Conservation (phyloP, 2,329 filamentous ascomycete species). For the Annulohypoxylon truncatum region DNA sequence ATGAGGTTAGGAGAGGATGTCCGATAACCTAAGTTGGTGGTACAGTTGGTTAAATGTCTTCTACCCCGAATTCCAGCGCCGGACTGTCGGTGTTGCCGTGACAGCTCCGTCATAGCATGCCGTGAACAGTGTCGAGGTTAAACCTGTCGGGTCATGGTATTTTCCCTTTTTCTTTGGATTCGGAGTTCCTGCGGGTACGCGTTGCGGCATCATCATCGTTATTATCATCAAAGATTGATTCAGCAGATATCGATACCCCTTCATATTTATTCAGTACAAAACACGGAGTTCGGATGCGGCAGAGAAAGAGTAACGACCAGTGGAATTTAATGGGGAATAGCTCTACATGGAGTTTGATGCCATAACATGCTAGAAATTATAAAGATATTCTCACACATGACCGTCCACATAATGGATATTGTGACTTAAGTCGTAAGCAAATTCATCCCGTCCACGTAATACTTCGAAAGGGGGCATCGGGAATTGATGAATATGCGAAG, state of each 20-base stretch:
- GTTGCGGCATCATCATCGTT: not conserved
- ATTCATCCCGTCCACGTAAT: not conserved
- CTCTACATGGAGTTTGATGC: slow-evolving; percentile 1
- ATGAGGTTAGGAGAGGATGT: not conserved
- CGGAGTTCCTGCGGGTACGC: slow-evolving; percentile 8
- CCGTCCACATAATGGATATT: not conserved
- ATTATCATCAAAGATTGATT: slow-evolving; percentile 32
- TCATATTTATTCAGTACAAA: slow-evolving; percentile 21
- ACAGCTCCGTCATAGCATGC: not conserved
- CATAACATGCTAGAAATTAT: slow-evolving; percentile 20
- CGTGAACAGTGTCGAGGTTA: not conserved
- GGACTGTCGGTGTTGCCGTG: not conserved
- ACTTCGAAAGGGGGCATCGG: not conserved
- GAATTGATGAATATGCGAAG: not conserved
- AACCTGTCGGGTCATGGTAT: not conserved
- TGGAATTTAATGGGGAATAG: slow-evolving; percentile 21
- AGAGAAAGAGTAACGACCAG: slow-evolving; percentile 2
- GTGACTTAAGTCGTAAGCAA: too few species aligned
- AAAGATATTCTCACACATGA: not conserved
- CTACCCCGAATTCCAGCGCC: not conserved
- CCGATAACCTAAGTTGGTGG: not conserved
- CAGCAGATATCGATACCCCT: slow-evolving; percentile 34
- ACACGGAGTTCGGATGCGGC: slow-evolving; percentile 23
- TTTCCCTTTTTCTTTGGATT: slow-evolving; percentile 10
- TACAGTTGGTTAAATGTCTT: not conserved